Evolutionary conservation across 2,329 filamentous ascomycete genomes (phyloP), one percentile per base, ranked within the genome.

Genomic region (Pyrenophora seminiperda): DNA sequence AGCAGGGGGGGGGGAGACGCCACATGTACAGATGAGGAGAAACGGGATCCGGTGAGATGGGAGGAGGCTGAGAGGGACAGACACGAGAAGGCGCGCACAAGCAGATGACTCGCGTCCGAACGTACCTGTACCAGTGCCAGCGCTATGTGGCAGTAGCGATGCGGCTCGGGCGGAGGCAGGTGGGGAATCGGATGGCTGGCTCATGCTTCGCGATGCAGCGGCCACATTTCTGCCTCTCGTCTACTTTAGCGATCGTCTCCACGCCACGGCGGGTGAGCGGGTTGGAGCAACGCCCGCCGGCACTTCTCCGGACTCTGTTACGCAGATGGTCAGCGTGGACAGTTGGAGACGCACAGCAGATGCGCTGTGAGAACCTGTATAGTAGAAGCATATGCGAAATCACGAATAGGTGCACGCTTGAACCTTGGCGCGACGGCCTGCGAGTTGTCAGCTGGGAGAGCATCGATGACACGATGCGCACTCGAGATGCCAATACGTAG

Each of bases 111-210:
- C 27, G 9, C 13, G 46, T 13, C 11, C 22, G 31, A 14, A 40
- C 9, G 19, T 18, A 34, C 33, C 27, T 33, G 52, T 54, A 70
- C 71, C 72, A 43, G 71, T 66, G 59, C 72, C 71, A 31, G 72
- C 67, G 53, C 67, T 73, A 53, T 66, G 65, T 55, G 71, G 73
- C 44, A 72, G 65, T 55, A 71, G 73, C 44, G 72, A 53, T 36
- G 63, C 60, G 58, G 63, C 56, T 58, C 62, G 61, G 54, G 62
- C 62, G 63, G 62, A 64, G 44, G 58, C 44, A 31, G 36, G 36
- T 22, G 44, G 36, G 44, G 44, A 47, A 15, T 34, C 19, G 30
- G 37, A 41, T 37, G 19, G 30, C 44, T 59, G 57, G 57, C 47
- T 61, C 55, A 58, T 58, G 34, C 33, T 41, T 30, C 22, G 19